Conservation (phyloP, 129 eudicot species). For the Deinandra increscens region DNA sequence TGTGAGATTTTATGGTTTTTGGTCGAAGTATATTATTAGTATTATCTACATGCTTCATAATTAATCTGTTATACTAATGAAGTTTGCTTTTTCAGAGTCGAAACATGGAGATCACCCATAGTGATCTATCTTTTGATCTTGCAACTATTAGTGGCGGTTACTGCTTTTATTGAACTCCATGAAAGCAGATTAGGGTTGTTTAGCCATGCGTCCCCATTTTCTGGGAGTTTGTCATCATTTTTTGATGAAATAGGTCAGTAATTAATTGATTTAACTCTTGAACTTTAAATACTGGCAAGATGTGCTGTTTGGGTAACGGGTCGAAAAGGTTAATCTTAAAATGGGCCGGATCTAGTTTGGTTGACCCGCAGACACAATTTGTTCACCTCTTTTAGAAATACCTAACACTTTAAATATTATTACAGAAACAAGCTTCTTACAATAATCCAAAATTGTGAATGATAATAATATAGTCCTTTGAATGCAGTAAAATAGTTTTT, state of each 20-base stretch:
- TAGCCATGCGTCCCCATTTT: slow-evolving; percentile 24
- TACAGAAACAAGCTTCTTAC: neutral
- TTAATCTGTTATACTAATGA: slow-evolving; percentile 1
- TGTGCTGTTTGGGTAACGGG: neutral
- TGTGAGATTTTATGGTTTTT: slow-evolving; percentile 23
- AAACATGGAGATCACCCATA: slow-evolving; percentile 42
- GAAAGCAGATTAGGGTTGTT: slow-evolving; percentile 39
- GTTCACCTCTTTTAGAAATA: neutral
- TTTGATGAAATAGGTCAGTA: slow-evolving; percentile 44
- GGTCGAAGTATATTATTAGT: neutral
- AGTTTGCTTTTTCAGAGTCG: slow-evolving; percentile 36
- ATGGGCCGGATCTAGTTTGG: neutral
- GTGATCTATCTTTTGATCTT: slow-evolving; percentile 43
- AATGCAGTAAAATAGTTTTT: neutral
- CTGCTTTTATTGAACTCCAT: slow-evolving; percentile 42
- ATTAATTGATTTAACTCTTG: slow-evolving; percentile 12
- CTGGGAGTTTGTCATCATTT: slow-evolving; percentile 34
- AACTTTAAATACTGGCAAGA: neutral
- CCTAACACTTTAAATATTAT: neutral
- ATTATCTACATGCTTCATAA: neutral
- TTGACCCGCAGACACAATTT: neutral
- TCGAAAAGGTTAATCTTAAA: neutral
- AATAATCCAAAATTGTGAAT: neutral
- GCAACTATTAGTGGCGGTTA: slow-evolving; percentile 40
- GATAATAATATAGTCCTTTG: neutral